Evolutionary conservation across 2,329 filamentous ascomycete species (phyloP).

Genomic region (Diaporthe citrichinensis): DNA sequence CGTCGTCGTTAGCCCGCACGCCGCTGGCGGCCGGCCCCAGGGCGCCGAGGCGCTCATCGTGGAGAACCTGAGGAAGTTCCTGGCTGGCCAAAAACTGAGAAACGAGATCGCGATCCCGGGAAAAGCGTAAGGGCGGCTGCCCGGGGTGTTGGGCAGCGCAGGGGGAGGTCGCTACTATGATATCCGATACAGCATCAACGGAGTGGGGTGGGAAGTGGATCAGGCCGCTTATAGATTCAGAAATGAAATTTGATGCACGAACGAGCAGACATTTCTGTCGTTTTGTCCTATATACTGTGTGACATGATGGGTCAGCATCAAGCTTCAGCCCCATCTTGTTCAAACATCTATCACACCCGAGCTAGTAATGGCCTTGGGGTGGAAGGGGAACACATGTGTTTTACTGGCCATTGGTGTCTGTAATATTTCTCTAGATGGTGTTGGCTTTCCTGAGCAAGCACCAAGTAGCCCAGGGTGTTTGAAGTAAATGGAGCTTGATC

Average conservation of each 20-base stretch:
- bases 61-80: constrained; percentile 71
- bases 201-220: constrained; percentile 1
- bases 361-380: neutral
- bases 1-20: constrained; percentile 68
- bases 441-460: neutral
- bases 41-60: constrained; percentile 71
- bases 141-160: neutral
- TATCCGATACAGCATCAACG: constrained; percentile 12
- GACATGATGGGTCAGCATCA: too few relatives aligned
- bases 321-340: neutral
- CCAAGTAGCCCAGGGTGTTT: neutral
- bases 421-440: neutral
- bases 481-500: neutral
- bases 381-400: neutral
- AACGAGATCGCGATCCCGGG: constrained; percentile 60
- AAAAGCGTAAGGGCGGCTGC: constrained; percentile 16
- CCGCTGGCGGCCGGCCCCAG: constrained; percentile 73
- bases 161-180: constrained; percentile 15
- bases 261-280: neutral
- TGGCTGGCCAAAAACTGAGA: constrained; percentile 71
- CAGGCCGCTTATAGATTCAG: constrained; percentile 1
- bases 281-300: neutral
- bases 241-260: neutral
- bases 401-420: neutral
- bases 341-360: neutral